phyloP scores from a whole-genome alignment of 1,284 basidiomycete genomes.

The Trametes polyzona region DNA sequence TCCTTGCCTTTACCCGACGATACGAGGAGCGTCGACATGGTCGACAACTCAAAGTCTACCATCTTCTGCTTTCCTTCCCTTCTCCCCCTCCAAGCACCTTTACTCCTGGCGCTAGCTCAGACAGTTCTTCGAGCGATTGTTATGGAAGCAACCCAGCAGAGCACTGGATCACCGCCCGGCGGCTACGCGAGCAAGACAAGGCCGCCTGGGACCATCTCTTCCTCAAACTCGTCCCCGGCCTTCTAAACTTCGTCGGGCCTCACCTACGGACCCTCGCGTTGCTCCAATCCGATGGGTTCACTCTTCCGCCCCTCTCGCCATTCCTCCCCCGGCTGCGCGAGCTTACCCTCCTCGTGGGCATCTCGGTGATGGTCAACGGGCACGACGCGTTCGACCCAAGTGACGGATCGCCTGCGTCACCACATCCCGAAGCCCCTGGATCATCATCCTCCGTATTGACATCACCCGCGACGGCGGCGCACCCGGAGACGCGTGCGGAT shows the following conservation, averaged over 20 bases:
- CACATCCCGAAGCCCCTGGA: not conserved
- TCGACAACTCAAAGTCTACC: constrained; percentile 10
- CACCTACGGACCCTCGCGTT: constrained; percentile 21
- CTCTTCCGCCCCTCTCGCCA: constrained; percentile 11
- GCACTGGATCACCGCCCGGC: constrained; percentile 15
- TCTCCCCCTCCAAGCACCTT: not conserved
- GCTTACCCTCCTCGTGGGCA: constrained; percentile 24
- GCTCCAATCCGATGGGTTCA: constrained; percentile 20
- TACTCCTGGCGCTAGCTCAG: not conserved
- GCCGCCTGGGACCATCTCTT: constrained; percentile 21
- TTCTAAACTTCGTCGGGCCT: constrained; percentile 15
- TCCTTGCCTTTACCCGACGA: constrained; percentile 2
- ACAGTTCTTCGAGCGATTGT: not conserved
- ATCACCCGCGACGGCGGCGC: too few species aligned
- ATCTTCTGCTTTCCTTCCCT: constrained; percentile 21
- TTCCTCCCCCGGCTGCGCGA: constrained; percentile 19
- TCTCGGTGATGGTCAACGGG: constrained; percentile 16
- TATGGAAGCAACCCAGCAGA: not conserved
- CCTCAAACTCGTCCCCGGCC: constrained; percentile 8
- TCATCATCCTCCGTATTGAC: not conserved
- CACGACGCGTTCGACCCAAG: not conserved
- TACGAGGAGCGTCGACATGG: not conserved
- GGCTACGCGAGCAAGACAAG: constrained; percentile 20
- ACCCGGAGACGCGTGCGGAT: not conserved
- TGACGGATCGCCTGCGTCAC: constrained; percentile 1